Evolutionary conservation across 495 filamentous ascomycete genomes (phyloP).

Genomic region (Viridothelium virens): DNA sequence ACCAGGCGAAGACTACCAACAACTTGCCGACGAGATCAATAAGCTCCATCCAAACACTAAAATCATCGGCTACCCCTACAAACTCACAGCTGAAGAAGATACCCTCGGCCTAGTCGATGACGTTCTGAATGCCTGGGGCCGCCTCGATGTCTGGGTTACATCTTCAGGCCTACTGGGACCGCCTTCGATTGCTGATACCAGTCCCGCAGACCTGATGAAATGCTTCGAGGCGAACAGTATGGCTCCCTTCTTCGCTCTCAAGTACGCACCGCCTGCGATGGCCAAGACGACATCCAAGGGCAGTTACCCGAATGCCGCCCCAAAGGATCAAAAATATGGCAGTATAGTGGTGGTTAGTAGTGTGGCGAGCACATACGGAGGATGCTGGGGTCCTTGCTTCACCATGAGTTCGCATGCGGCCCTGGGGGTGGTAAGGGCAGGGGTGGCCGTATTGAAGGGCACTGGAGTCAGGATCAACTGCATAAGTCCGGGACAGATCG

Average conservation of each 20-base stretch:
- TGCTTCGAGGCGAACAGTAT: constrained; percentile 51
- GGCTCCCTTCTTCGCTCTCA: constrained; percentile 55
- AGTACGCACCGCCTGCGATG: constrained; percentile 57
- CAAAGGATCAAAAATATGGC: constrained; percentile 50
- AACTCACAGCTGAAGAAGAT: constrained; percentile 48
- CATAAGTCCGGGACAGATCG: constrained; percentile 51
- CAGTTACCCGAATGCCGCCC: constrained; percentile 52
- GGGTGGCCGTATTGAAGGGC: constrained; percentile 50
- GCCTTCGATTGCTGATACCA: constrained; percentile 47
- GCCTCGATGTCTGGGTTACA: constrained; percentile 54
- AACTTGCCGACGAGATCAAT: constrained; percentile 35
- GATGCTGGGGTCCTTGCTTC: constrained; percentile 51
- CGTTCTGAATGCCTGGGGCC: constrained; percentile 50
- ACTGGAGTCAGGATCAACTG: constrained; percentile 54
- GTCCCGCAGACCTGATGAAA: constrained; percentile 45
- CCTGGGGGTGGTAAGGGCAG: constrained; percentile 50
- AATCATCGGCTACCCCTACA: constrained; percentile 52
- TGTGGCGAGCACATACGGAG: constrained; percentile 50
- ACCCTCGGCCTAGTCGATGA: constrained; percentile 55
- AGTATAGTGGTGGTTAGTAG: constrained; percentile 51
- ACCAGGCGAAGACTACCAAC: constrained; percentile 26
- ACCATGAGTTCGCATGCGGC: constrained; percentile 54
- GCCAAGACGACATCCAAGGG: constrained; percentile 45
- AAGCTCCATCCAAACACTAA: constrained; percentile 45
- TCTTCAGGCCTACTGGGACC: constrained; percentile 50